Base-by-base conservation (phyloP, 495 filamentous ascomycete genomes). In the Durotheca rogersii region DNA sequence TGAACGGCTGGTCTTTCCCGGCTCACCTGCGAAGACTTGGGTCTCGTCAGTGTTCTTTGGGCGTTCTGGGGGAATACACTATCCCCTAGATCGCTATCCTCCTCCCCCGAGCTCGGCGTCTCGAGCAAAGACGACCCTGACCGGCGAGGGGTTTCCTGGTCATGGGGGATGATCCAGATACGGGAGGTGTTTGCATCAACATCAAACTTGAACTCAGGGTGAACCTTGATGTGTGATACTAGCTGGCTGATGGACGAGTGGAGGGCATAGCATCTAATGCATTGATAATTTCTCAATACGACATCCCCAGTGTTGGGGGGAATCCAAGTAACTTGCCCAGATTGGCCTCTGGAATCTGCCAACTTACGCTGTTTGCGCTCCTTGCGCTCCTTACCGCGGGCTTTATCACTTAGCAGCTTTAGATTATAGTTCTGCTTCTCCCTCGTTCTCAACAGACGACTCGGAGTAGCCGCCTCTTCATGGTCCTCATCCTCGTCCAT, bases 351-450 rank as follows among this genome's bases (percentile, higher is more conserved):
- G 18, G 55, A 16, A 36, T 48, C 61, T 36, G 52, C 56, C 23
- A 62, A 36, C 36, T 69, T 66, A 45, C 65, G 62, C 19, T 60
- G 68, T 45, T 75, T 76, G 15, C 66, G 58, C 38, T 61, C 62
- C 49, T 67, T 70, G 7, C 61, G 62, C 31, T 74, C 69, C 52
- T 68, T 76, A 2, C 75, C 75, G 21, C 74, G 63, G 9, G 71
- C 70, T 36, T 64, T 75, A 47, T 70, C 71, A 60, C 70, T 76
- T 21, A 78, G 58, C 14, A 72, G 49, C 51, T 74, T 78, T 31
- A 79, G 52, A 44, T 81, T 79, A 51, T 81, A 81, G 25, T 75
- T 78, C 44, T 76, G 60, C 9, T 62, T 74, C 61, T 29, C 65
- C 46, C 71, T 61, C 48, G 68, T 49, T 18, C 71, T 67, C 45